Evolutionary conservation across 192 early-diverging fungal genomes (phyloP).

Genomic region (Haplosporangium gracile): DNA sequence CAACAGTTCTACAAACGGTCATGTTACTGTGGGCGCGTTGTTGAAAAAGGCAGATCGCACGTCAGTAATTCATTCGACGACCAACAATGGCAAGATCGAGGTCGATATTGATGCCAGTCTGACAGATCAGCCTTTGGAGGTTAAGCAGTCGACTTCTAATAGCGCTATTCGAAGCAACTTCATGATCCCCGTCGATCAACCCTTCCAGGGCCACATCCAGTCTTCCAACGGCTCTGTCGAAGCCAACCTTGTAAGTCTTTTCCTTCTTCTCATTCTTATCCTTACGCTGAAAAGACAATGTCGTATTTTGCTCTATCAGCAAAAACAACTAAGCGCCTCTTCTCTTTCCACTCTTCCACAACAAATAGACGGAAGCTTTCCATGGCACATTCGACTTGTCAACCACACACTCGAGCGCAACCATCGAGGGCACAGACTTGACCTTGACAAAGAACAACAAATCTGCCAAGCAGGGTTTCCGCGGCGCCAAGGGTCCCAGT

Average conservation of each 20-base stretch:
- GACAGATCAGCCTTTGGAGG: slow-evolving; percentile 28
- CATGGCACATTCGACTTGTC: slow-evolving; percentile 27
- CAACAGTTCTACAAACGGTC: slow-evolving; percentile 19
- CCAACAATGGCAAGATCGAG: slow-evolving; percentile 21
- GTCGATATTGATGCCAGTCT: slow-evolving; percentile 31
- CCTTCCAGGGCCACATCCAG: slow-evolving; percentile 4
- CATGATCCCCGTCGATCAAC: slow-evolving; percentile 27
- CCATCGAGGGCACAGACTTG: slow-evolving; percentile 34
- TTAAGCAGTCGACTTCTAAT: slow-evolving; percentile 20
- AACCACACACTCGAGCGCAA: slow-evolving; percentile 14
- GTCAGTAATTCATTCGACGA: slow-evolving; percentile 10
- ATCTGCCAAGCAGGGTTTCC: slow-evolving; percentile 25
- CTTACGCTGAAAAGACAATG: not conserved
- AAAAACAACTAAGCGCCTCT: not conserved
- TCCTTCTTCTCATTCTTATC: not conserved
- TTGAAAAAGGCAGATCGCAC: slow-evolving; percentile 31
- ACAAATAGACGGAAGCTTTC: slow-evolving; percentile 42
- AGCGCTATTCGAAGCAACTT: slow-evolving; percentile 14
- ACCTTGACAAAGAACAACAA: slow-evolving; percentile 20
- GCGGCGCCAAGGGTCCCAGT: slow-evolving; percentile 21
- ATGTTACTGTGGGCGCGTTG: slow-evolving; percentile 16
- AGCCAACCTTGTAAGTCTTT: slow-evolving; percentile 42
- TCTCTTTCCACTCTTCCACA: not conserved
- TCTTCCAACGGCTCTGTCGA: slow-evolving; percentile 22
- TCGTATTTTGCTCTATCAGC: not conserved